phyloP scores from a whole-genome alignment of 495 filamentous ascomycete genomes.

The Cairneyella variabilis region DNA sequence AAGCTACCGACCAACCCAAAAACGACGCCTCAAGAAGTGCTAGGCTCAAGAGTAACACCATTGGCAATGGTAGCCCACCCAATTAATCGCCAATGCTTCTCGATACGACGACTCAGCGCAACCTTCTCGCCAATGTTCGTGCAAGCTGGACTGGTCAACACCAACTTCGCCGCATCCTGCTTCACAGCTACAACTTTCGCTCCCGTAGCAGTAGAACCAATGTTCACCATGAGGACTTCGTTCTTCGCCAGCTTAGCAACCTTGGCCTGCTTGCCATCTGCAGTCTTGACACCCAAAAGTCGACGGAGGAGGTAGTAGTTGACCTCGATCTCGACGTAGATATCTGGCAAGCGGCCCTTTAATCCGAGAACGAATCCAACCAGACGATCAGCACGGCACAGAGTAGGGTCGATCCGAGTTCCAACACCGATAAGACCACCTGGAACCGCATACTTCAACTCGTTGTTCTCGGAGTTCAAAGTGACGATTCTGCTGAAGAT shows the following conservation, averaged over 20 bases:
- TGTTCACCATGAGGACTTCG: slow-evolving; percentile 99
- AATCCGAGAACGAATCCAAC: slow-evolving; percentile 97
- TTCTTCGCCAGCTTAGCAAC: slow-evolving; percentile 96
- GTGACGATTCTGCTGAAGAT: slow-evolving; percentile 94
- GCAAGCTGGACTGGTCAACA: slow-evolving; percentile 83
- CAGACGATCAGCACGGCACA: slow-evolving; percentile 96
- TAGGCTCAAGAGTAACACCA: slow-evolving; percentile 25
- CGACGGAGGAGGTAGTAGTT: slow-evolving; percentile 97
- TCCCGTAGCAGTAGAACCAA: slow-evolving; percentile 93
- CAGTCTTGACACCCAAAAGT: slow-evolving; percentile 92
- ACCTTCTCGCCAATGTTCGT: slow-evolving; percentile 97
- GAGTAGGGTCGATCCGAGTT: slow-evolving; percentile 92
- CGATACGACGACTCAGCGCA: slow-evolving; percentile 89
- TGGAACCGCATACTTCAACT: slow-evolving; percentile 94
- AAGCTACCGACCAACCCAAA: background rate
- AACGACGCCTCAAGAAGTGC: slow-evolving; percentile 15
- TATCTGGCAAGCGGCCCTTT: slow-evolving; percentile 83
- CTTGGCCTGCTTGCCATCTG: slow-evolving; percentile 98
- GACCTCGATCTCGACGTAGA: slow-evolving; percentile 96
- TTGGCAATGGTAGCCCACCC: slow-evolving; percentile 87
- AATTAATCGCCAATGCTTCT: slow-evolving; percentile 99
- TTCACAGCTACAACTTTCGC: slow-evolving; percentile 94
- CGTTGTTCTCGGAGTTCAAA: slow-evolving; percentile 95
- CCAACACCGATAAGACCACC: slow-evolving; percentile 97
- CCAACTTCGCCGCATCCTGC: slow-evolving; percentile 90